A percentile compares a stretch with the other conserved stretches of the same genome.
phyloP scores from a whole-genome alignment of 2,329 filamentous ascomycete species.

The Pyrenochaeta sp. region DNA sequence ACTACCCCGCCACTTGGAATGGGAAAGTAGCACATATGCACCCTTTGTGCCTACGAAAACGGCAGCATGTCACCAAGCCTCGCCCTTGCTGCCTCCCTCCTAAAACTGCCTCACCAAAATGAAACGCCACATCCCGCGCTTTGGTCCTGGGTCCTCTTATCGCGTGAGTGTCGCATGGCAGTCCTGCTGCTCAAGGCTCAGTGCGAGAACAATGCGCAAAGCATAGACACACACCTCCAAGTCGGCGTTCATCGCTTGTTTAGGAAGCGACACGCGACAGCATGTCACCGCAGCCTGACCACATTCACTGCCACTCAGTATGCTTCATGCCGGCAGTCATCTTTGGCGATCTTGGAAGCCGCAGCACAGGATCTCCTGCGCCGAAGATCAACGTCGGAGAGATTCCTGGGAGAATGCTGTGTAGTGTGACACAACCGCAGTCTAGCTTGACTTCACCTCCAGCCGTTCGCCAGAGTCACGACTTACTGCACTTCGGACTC shows the following conservation, averaged over 20 bases:
- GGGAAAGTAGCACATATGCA: background rate
- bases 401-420: slow-evolving; percentile 5
- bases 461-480: background rate
- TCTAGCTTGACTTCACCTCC: background rate
- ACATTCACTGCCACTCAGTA: background rate
- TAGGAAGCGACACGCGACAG: background rate
- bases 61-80: background rate
- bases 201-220: slow-evolving; percentile 2
- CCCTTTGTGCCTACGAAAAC: background rate
- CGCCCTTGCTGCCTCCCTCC: background rate
- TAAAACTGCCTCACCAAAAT: slow-evolving; percentile 3
- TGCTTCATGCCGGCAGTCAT: background rate
- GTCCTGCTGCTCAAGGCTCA: slow-evolving; percentile 3
- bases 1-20: background rate
- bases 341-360: background rate
- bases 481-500: slow-evolving; percentile 2
- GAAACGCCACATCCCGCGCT: slow-evolving; percentile 10
- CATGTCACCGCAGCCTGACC: slow-evolving; percentile 3
- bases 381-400: slow-evolving; percentile 6
- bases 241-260: background rate
- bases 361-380: slow-evolving; percentile 3
- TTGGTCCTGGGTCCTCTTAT: slow-evolving; percentile 4
- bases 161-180: slow-evolving; percentile 14
- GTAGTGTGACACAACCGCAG: slow-evolving; percentile 7
- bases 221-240: background rate